These are phyloP conservation scores for Mytilinidion resinicola DNA, from an alignment of 495 filamentous ascomycete genomes.

Conservation along the genomic window DNA sequence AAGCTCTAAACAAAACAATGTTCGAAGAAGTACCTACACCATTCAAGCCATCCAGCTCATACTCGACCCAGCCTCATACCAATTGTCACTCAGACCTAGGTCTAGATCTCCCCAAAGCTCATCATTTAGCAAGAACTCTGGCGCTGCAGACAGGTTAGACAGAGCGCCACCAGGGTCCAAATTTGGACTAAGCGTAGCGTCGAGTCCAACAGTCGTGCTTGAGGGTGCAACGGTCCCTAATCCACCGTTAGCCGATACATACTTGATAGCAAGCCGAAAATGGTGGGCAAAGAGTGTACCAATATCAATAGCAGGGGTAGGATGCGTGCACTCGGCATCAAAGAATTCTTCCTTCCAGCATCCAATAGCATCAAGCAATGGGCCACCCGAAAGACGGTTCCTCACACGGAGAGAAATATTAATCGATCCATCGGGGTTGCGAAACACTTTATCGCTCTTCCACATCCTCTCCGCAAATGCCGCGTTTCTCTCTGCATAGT, in stretches of 20 bases:
- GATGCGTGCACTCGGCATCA: background rate
- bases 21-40: background rate
- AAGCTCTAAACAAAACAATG: background rate
- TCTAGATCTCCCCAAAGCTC: background rate
- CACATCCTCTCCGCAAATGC: slow-evolving; percentile 1
- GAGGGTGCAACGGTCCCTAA: background rate
- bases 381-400: slow-evolving; percentile 4
- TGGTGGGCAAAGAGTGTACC: background rate
- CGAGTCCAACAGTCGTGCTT: background rate
- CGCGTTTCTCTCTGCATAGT: background rate
- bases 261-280: background rate
- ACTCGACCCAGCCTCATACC: background rate
- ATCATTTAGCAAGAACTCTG: background rate
- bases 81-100: background rate
- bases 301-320: background rate
- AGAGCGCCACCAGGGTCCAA: background rate
- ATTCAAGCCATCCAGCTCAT: background rate
- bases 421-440: slow-evolving; percentile 3
- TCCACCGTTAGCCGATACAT: background rate
- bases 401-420: slow-evolving; percentile 6
- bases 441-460: slow-evolving; percentile 2
- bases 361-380: background rate
- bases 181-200: background rate
- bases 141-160: background rate
- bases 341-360: slow-evolving; percentile 6